Conservation (phyloP, 257 asterid genomes). For the Solanum appendiculatum region DNA sequence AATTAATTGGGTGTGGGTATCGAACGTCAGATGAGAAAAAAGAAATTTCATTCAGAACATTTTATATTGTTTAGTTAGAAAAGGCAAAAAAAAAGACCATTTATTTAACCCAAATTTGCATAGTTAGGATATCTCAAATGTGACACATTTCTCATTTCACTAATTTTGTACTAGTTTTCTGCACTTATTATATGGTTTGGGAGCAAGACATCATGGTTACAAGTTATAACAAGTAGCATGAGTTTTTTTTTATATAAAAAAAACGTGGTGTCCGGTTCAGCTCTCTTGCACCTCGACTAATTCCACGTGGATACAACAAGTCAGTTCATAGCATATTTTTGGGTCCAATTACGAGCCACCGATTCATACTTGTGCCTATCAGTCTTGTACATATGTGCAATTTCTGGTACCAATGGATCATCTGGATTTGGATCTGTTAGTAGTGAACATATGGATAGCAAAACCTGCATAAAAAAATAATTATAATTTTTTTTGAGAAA, state of each 20-base stretch:
- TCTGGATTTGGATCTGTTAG: conserved; percentile 8
- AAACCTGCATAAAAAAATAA: background rate
- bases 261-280: rapidly evolving
- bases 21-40: background rate
- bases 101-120: background rate
- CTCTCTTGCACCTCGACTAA: background rate
- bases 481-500: background rate
- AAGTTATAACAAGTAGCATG: background rate
- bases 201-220: background rate
- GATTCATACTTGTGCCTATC: background rate
- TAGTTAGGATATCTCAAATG: background rate
- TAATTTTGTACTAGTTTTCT: background rate
- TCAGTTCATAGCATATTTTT: background rate
- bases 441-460: conserved; percentile 3
- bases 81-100: too few relatives aligned
- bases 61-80: too few relatives aligned
- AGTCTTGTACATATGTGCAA: conserved; percentile 5
- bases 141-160: background rate
- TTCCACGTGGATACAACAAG: background rate
- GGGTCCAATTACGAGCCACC: conserved; percentile 5
- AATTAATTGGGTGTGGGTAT: background rate
- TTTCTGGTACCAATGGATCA: conserved; percentile 5
- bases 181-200: background rate
- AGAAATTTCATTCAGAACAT: background rate
- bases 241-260: background rate